Evolutionary conservation across 331 rosid genomes (phyloP).

Genomic region (Spiraea crenata): DNA sequence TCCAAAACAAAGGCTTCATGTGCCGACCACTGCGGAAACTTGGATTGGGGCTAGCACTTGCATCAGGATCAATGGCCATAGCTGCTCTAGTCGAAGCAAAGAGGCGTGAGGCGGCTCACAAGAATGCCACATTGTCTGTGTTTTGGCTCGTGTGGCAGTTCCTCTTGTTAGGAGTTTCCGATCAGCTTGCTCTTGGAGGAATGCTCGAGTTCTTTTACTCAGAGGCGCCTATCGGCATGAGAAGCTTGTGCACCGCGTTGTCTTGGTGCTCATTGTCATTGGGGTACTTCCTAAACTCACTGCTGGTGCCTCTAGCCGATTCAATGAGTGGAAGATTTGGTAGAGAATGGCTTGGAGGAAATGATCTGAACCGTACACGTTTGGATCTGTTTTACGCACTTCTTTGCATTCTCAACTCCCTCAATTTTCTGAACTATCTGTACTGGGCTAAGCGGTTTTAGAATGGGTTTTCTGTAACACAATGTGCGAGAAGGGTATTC

Average conservation of each 20-base stretch:
- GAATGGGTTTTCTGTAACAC: neutral
- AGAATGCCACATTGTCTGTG: conserved; percentile 18
- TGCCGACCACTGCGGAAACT: conserved; percentile 35
- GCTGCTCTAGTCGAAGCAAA: conserved; percentile 35
- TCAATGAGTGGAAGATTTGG: conserved; percentile 31
- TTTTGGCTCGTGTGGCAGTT: conserved; percentile 40
- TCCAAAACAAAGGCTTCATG: neutral
- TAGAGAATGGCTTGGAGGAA: conserved; percentile 37
- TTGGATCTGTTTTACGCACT: conserved; percentile 42
- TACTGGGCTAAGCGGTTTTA: conserved; percentile 32
- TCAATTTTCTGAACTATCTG: conserved; percentile 31
- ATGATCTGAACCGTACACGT: conserved; percentile 28
- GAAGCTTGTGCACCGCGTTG: conserved; percentile 39
- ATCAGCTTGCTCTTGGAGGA: conserved; percentile 36
- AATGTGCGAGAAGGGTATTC: no score
- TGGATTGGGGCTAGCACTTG: conserved; percentile 33
- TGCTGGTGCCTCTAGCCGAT: conserved; percentile 30
- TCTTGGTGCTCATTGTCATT: conserved; percentile 40
- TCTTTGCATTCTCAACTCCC: conserved; percentile 30
- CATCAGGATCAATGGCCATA: conserved; percentile 30
- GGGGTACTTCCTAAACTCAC: conserved; percentile 37
- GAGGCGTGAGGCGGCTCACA: conserved; percentile 27
- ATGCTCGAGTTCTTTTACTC: conserved; percentile 48
- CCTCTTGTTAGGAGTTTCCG: conserved; percentile 28
- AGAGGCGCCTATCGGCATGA: conserved; percentile 40